Conservation (phyloP, 768 basidiomycete species). For the Trametes maxima region DNA sequence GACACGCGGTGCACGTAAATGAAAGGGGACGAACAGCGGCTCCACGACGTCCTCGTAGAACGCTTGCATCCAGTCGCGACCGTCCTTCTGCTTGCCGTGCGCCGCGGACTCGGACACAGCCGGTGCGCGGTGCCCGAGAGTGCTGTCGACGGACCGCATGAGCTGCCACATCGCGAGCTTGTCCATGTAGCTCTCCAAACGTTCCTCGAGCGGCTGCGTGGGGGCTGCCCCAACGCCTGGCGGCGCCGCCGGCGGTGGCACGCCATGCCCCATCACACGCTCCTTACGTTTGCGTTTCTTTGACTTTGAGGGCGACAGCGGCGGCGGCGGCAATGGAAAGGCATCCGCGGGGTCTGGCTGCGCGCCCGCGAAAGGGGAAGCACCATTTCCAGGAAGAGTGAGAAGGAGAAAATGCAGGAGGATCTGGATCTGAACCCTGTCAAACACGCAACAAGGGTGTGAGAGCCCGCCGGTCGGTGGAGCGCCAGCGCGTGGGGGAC, state of each 20-base stretch:
- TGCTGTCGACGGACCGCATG: conserved; percentile 39
- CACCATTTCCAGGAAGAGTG: conserved; percentile 52
- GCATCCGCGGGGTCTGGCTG: neutral
- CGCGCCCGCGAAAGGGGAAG: conserved; percentile 27
- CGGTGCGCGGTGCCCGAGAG: conserved; percentile 9
- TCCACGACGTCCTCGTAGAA: conserved; percentile 73
- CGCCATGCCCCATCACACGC: conserved; percentile 17
- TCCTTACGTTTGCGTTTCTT: conserved; percentile 31
- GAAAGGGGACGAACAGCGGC: conserved; percentile 48
- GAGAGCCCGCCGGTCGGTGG: conserved; percentile 1
- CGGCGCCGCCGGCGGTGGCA: neutral
- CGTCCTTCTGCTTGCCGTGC: conserved; percentile 21
- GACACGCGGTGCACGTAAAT: neutral
- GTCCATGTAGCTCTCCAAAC: conserved; percentile 75
- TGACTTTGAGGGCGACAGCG: conserved; percentile 24
- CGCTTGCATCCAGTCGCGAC: conserved; percentile 70
- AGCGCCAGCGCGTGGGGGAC: conserved; percentile 19
- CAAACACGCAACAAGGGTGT: conserved; percentile 13
- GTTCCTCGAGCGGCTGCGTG: conserved; percentile 44
- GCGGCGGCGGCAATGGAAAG: conserved; percentile 19
- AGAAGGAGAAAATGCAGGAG: conserved; percentile 68
- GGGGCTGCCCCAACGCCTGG: neutral
- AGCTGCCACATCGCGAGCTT: conserved; percentile 81
- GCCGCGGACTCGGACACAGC: conserved; percentile 23
- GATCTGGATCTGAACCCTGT: conserved; percentile 75